Evolutionary conservation across 345 rosid genomes (phyloP), one percentile per base, ranked within the genome.

Genomic region (Arabidopsis thaliana): DNA sequence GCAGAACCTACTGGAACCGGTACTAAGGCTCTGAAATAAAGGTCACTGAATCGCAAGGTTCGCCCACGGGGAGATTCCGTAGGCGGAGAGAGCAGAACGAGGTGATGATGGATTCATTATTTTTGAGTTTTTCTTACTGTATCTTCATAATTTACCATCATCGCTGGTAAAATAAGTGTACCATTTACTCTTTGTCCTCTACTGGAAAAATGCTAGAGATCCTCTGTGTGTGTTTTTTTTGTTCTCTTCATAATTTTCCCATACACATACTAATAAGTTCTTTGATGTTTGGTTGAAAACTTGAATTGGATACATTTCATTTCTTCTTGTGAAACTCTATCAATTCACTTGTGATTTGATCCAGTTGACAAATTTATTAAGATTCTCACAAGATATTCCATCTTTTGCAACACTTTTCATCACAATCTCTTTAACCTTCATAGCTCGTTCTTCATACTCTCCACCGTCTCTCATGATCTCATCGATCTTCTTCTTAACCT

Each of bases 1-100:
- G 99, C 84, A 85, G 98, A 72, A 93, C 99, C 68, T 96, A 91
- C 93, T 84, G 89, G 93, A 87, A 87, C 91, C 86, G 99, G 30
- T 91, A 96, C 86, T 96, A 85, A 67, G 68, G 6, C 65, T 34
- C 69, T 42, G 38, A 67, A 14, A 68, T 4, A 41, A 51, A 16
- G 23, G 41, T 60, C 57, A 68, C 49, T 68, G 40, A 59, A 75
- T 6, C 41, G 9, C 66, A 70, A 70, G 44, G 44, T 56, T 69
- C 23, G 49, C 51, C 75, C 28, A 58, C 38, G 57, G 71, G 58
- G 24, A 73, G 65, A 51, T 52, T 37, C 68, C 46, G 22, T 48
- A 25, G 75, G 56, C 61, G 13, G 67, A 58, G 28, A 58, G 72
- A 57, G 72, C 78, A 65, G 66, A 48, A 25, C 30, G 67, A 50